Evolutionary conservation across 768 basidiomycete genomes (phyloP).

Genomic region (Rhizopogon vulgaris): DNA sequence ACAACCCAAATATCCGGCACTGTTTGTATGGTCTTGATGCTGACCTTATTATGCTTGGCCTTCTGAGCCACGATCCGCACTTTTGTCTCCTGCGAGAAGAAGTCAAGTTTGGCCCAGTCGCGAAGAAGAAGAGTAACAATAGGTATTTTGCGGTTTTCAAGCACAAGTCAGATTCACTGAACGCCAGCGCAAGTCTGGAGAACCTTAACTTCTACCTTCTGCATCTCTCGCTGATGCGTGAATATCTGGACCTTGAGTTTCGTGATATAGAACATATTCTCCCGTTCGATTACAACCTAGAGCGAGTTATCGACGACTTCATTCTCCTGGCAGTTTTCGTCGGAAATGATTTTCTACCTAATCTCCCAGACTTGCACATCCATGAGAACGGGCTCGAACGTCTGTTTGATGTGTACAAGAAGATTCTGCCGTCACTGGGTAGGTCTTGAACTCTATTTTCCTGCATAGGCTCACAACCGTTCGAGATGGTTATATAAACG

Average conservation of each 20-base stretch:
- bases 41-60: conserved; percentile 95
- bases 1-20: conserved; percentile 95
- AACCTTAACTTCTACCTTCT: conserved; percentile 90
- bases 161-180: conserved; percentile 4
- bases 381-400: conserved; percentile 94
- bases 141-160: conserved; percentile 32
- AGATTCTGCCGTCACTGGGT: conserved; percentile 74
- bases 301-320: conserved; percentile 97
- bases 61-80: conserved; percentile 97
- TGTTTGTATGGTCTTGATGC: conserved; percentile 98
- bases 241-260: conserved; percentile 97
- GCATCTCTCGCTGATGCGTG: conserved; percentile 90
- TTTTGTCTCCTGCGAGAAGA: conserved; percentile 97
- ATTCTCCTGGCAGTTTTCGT: conserved; percentile 95
- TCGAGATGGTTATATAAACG: conserved; percentile 89
- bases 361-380: conserved; percentile 94
- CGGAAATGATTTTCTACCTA: conserved; percentile 96
- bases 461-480: conserved; percentile 4
- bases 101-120: conserved; percentile 89
- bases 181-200: conserved; percentile 41
- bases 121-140: conserved; percentile 61
- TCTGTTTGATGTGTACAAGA: conserved; percentile 95
- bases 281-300: conserved; percentile 81
- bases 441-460: conserved; percentile 11
- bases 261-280: conserved; percentile 57